Evolutionary conservation across 2,329 filamentous ascomycete species (phyloP), one percentile per base, ranked within the genome.

Genomic region (Alternaria triticina): DNA sequence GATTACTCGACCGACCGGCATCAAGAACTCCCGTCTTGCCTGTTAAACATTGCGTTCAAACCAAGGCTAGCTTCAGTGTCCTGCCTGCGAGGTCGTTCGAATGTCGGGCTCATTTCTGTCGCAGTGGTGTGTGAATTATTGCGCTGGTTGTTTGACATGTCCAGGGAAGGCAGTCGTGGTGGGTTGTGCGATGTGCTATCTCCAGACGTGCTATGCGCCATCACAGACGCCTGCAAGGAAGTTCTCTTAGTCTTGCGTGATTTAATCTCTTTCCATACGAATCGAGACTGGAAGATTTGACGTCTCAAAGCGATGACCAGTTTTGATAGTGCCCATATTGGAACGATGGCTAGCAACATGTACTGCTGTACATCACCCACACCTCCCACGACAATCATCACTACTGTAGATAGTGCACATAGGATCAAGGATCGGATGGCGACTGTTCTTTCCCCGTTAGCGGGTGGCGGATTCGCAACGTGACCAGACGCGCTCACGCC

Each of bases 111-210:
- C 46, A n/a, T 50, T 1, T 30, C 23, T 13, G 25, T 20, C 43
- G 15, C 25, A 17, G 13, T 49, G 1, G 10, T 49, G 3, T 28
- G 23, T 17, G n/a, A 5, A 10, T 40, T 3, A 1, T 17, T 15
- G 15, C 8, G 33, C 8, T n/a, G 33, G n/a, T 6, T 3, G 36
- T 40, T 15, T 4, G 8, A 17, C 0, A 40, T 6, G 1, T 40
- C n/a, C 0, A 40, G n/a, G 0, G 36, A 40, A 6, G 36, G 36
- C 2, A 17, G 15, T 40, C 36, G 4, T 3, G 36, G 36, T 40
- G 9, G 15, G n/a, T 0, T 4, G 6, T 49, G 3, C 3, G 6
- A 3, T 9, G 10, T 9, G n/a, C 3, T 13, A 28, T 28, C 6
- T 4, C 23, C 46, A 28, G 25, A 49, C 23, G 13, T 25, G 44